These are phyloP conservation scores for Suhomyces choctaworum DNA, from an alignment of 1,139 yeast genomes.

Conservation along the genomic window DNA sequence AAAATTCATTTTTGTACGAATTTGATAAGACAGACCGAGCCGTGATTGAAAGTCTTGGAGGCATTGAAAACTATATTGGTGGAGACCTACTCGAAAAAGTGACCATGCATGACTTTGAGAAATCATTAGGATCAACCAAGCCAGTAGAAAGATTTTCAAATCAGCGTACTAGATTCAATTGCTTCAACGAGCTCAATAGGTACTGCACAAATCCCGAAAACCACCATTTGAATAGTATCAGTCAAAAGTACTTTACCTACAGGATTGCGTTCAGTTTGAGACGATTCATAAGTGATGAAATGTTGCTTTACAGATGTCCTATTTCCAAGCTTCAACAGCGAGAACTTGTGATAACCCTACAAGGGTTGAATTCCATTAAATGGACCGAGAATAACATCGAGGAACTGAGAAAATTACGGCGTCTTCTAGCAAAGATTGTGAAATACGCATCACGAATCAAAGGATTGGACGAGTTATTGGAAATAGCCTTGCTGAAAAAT, in stretches of 20 bases:
- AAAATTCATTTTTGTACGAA: constrained; percentile 52
- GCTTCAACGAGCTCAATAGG: constrained; percentile 35
- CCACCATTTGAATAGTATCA: constrained; percentile 20
- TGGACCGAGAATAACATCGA: constrained; percentile 10
- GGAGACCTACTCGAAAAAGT: constrained; percentile 19
- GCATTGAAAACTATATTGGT: constrained; percentile 1
- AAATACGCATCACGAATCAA: constrained; percentile 25
- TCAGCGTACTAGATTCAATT: constrained; percentile 30
- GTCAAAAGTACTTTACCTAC: constrained; percentile 27
- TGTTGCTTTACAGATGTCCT: constrained; percentile 33
- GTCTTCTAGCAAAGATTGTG: constrained; percentile 28
- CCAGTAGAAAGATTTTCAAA: constrained; percentile 25
- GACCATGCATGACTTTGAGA: constrained; percentile 26
- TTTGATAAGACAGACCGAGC: constrained; percentile 43
- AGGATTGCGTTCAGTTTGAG: constrained; percentile 38
- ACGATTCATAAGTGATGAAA: constrained; percentile 37
- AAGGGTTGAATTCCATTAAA: constrained; percentile 23
- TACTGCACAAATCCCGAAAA: constrained; percentile 20
- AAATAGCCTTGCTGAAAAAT: constrained; percentile 4
- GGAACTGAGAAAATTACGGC: constrained; percentile 17
- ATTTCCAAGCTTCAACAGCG: constrained; percentile 37
- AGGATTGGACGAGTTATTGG: constrained; percentile 17
- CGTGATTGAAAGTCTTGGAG: constrained; percentile 7
- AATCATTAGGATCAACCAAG: constrained; percentile 36
- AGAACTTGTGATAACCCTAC: constrained; percentile 30